phyloP scores from a whole-genome alignment of 1,139 yeast genomes.

The Protomyces macrosporus region DNA sequence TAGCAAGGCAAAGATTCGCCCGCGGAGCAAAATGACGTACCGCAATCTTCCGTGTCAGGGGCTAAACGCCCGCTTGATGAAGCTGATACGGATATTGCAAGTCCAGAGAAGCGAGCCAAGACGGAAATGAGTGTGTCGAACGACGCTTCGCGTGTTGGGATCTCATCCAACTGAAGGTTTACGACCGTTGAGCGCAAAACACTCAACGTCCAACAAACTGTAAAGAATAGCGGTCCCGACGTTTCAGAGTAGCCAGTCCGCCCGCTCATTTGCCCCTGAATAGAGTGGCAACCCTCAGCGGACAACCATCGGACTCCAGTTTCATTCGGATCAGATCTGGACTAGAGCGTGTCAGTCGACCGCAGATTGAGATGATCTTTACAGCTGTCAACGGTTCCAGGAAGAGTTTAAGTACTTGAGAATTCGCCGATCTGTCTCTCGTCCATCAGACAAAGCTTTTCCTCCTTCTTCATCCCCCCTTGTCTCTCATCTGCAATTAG shows the following conservation, averaged over 20 bases:
- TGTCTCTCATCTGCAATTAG: no score
- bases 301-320: neutral
- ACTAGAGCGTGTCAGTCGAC: neutral
- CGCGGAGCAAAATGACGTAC: neutral
- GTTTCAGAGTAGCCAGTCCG: neutral
- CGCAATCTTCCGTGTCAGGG: neutral
- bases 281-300: neutral
- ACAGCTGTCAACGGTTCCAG: neutral
- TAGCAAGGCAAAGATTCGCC: neutral
- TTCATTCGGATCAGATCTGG: neutral
- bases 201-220: neutral
- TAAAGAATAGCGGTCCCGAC: neutral
- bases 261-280: neutral
- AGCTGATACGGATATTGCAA: neutral
- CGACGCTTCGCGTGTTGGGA: no score
- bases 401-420: neutral
- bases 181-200: neutral
- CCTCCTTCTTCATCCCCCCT: neutral
- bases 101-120: neutral
- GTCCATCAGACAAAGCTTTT: neutral
- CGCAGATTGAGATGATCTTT: neutral
- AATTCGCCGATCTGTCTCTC: neutral
- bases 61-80: neutral
- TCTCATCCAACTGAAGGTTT: neutral
- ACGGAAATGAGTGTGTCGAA: neutral